These are phyloP conservation scores for Drechslerella coelobrocha DNA, from an alignment of 2,329 filamentous ascomycete species.

Conservation along the genomic window DNA sequence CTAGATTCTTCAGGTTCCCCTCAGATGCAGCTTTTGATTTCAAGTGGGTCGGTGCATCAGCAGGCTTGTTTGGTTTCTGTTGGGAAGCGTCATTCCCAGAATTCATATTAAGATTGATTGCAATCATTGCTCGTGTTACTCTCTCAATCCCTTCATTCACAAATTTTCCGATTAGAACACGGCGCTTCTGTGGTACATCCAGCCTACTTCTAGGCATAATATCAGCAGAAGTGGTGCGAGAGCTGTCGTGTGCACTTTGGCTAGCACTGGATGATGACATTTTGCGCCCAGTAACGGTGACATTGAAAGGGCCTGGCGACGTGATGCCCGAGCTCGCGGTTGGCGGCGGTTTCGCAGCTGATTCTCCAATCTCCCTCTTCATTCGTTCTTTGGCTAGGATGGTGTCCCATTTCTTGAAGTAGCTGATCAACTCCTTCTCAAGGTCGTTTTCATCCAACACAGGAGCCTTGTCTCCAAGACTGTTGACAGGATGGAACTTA, in stretches of 20 bases:
- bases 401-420: conserved; percentile 39
- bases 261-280: conserved; percentile 1
- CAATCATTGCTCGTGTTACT: conserved; percentile 37
- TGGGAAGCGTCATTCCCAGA: background rate
- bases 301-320: background rate
- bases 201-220: conserved; percentile 7
- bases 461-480: conserved; percentile 9
- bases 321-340: background rate
- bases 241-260: background rate
- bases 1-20: background rate
- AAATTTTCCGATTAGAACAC: conserved; percentile 20
- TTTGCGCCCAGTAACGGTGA: background rate
- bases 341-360: background rate
- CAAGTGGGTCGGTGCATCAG: background rate
- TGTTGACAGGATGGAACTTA: conserved; percentile 35
- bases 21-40: background rate
- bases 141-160: conserved; percentile 31
- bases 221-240: conserved; percentile 13
- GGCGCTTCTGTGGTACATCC: conserved; percentile 27
- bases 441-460: conserved; percentile 4
- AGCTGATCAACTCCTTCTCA: conserved; percentile 12
- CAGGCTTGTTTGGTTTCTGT: too few species aligned
- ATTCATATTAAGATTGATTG: conserved; percentile 19
- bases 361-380: conserved; percentile 5
- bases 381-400: conserved; percentile 17